Base-by-base conservation (phyloP, 306 rosid genomes). In the Vicia sativa region DNA sequence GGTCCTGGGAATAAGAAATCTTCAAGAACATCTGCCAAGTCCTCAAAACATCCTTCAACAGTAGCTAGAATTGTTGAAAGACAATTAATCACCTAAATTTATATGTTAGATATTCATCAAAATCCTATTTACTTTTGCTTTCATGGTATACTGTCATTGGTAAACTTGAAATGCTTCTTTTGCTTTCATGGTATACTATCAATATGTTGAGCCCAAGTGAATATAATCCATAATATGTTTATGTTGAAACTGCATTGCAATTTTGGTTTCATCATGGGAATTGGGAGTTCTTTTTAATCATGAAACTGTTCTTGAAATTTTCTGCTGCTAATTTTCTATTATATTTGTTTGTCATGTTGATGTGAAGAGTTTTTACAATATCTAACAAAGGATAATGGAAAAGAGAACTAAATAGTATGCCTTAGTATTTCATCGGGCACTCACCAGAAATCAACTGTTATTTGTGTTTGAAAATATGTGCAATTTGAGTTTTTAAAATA, bases 1-100 rank as follows among this genome's bases (percentile, higher is more conserved):
- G 96, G 96, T 10, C 91, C 91, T 5, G 87, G 91, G 63, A 82
- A 70, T 41, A 83, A 77, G 75, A 79, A 82, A 55, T 65, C 76
- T 59, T 65, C 78, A 0, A 65, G 34, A 14, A 65, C 84, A 37
- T 9, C 81, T 42, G 78, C 74, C 61, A 70, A 67, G 29, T 78
- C 88, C 52, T 21, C 65, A 12, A 85, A 71, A 66, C 83, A 73
- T 23, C 76, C 90, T 13, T 82, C 96, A 70, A 53, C 95, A 62
- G 73, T 85, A 44, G 83, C 82, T 38, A 77, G 82, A 56, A 71
- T 80, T 57, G 96, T n/a, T n/a, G n/a, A n/a, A n/a, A n/a, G n/a
- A n/a, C n/a, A n/a, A n/a, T n/a, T n/a, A n/a, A n/a, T n/a, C n/a
- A n/a, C n/a, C n/a, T n/a, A n/a, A n/a, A n/a, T n/a, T n/a, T n/a